A percentile compares a stretch with the other conserved stretches of the same genome.
Conservation (phyloP, 352 stramenopile genomes). For the Globisporangium mamillatum region DNA sequence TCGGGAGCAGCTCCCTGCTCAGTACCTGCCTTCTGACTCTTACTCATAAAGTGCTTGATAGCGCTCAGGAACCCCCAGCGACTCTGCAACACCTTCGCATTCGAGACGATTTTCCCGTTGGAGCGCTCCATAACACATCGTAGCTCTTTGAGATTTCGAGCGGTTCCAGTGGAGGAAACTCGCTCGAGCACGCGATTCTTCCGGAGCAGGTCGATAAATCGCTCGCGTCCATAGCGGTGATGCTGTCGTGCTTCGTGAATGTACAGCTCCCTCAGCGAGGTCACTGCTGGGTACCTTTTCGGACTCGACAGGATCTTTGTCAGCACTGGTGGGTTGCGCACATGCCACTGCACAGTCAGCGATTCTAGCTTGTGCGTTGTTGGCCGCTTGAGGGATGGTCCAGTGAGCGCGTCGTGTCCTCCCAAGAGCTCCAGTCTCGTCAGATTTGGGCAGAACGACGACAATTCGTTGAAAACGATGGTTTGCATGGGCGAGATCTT, state of each 20-base stretch:
- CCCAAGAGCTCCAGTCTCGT: neutral
- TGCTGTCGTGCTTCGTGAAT: neutral
- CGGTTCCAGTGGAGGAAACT: neutral
- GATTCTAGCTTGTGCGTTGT: neutral
- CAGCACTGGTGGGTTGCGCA: neutral
- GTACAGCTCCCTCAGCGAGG: neutral
- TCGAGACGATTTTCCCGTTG: neutral
- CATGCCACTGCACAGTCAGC: neutral
- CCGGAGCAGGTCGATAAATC: neutral
- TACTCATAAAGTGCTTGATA: neutral
- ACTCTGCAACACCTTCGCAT: neutral
- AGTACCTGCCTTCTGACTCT: neutral
- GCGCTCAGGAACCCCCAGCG: neutral
- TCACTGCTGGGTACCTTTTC: neutral
- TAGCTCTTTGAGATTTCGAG: neutral
- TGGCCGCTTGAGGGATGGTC: neutral
- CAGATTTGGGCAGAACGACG: neutral
- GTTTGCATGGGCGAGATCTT: no score
- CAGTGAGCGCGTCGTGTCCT: neutral
- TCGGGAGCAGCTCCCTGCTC: neutral
- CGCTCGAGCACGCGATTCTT: neutral
- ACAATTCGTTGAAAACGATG: neutral
- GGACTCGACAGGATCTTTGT: neutral
- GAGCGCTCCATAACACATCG: neutral
- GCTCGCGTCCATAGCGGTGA: neutral